Conservation (phyloP, 495 filamentous ascomycete species). For the Podospora tetraspora region DNA sequence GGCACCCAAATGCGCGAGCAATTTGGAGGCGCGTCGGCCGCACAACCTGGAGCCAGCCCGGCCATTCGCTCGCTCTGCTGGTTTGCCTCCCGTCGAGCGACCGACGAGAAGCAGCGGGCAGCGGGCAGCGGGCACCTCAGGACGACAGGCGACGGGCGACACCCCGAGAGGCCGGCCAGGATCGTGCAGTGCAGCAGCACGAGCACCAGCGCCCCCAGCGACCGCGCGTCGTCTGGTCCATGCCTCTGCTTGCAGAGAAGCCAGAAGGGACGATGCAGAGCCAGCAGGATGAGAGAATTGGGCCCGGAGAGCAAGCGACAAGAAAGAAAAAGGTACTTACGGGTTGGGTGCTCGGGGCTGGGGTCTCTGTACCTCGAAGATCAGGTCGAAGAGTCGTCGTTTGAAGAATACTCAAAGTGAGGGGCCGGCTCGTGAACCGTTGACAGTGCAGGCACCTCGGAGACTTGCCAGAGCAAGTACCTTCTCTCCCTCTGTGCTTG, state of each 20-base stretch:
- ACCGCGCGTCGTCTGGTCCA: slow-evolving; percentile 18
- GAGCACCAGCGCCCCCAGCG: slow-evolving; percentile 5
- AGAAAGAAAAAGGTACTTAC: slow-evolving; percentile 24
- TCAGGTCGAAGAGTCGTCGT: slow-evolving; percentile 14
- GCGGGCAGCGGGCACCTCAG: background rate
- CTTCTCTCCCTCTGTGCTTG: slow-evolving; percentile 8
- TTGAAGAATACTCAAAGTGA: slow-evolving; percentile 27
- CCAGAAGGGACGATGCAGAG: background rate
- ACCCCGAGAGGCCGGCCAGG: slow-evolving; percentile 10
- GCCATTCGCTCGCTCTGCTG: slow-evolving; percentile 2
- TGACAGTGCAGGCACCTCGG: slow-evolving; percentile 22
- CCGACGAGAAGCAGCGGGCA: background rate
- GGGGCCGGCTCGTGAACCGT: slow-evolving; percentile 15
- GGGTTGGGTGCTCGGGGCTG: slow-evolving; percentile 14
- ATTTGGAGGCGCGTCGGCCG: slow-evolving; percentile 21
- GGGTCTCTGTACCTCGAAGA: slow-evolving; percentile 13
- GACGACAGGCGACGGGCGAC: no score
- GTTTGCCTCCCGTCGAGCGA: slow-evolving; percentile 2
- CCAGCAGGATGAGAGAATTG: background rate
- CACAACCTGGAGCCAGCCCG: slow-evolving; percentile 6
- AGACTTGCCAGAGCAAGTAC: slow-evolving; percentile 28
- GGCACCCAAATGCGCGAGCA: slow-evolving; percentile 15
- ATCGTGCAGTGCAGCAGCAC: slow-evolving; percentile 4
- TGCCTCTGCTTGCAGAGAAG: slow-evolving; percentile 7
- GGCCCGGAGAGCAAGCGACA: background rate